phyloP scores from a whole-genome alignment of 164 flowering plant genomes.

The Berberis thunbergii region DNA sequence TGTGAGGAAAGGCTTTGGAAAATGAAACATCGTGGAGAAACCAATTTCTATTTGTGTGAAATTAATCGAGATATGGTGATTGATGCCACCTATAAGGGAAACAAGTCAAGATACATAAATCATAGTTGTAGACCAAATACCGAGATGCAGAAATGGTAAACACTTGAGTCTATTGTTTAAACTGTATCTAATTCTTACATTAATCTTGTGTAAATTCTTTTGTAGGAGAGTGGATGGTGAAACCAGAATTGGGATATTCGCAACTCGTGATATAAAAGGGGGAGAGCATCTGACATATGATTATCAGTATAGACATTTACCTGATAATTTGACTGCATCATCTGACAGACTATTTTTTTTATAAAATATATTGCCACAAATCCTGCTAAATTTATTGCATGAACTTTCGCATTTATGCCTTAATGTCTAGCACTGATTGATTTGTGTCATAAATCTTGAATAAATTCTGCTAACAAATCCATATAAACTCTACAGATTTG shows the following conservation, averaged over 20 bases:
- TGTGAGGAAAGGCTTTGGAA: conserved; percentile 99
- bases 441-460: not conserved
- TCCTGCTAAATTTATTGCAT: not conserved
- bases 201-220: conserved; percentile 4
- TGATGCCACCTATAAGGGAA: conserved; percentile 98
- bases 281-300: conserved; percentile 95
- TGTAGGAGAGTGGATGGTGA: conserved; percentile 89
- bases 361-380: not conserved
- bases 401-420: not conserved
- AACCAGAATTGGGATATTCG: conserved; percentile 97
- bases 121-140: conserved; percentile 98
- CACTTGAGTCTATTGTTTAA: conserved; percentile 5
- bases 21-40: conserved; percentile 92
- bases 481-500: conserved; percentile 79
- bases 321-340: not conserved
- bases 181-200: not conserved
- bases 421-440: not conserved
- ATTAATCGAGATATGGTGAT: conserved; percentile 96
- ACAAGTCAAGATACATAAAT: conserved; percentile 92
- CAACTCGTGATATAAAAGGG: conserved; percentile 68
- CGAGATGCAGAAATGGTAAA: conserved; percentile 98
- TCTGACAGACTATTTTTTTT: not conserved
- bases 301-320: conserved; percentile 65
- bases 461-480: conserved; percentile 1
- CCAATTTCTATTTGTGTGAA: conserved; percentile 93